Conservation (phyloP, 257 asterid species). For the Solanum pimpinellifolium region DNA sequence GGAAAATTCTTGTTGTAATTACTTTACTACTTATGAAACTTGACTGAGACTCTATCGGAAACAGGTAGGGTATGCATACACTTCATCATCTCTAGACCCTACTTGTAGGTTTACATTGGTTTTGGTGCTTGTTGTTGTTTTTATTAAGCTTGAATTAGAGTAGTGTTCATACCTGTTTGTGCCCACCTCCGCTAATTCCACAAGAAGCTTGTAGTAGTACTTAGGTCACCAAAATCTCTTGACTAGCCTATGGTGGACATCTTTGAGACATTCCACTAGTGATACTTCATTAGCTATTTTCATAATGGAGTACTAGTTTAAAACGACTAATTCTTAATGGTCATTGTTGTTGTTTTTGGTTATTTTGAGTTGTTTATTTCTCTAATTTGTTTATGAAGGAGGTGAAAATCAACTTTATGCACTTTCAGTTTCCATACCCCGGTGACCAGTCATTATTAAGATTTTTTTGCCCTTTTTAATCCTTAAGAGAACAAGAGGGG, state of each 20-base stretch:
- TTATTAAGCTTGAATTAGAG: not conserved
- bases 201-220: not conserved
- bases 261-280: not conserved
- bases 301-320: not conserved
- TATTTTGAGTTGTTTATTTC: not conserved
- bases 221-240: not conserved
- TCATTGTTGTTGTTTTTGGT: not conserved
- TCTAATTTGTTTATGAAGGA: not conserved
- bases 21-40: not conserved
- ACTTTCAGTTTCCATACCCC: not conserved
- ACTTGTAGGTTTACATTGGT: not conserved
- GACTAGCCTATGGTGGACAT: not conserved
- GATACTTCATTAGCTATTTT: not conserved
- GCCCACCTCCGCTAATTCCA: not conserved
- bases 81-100: accelerated
- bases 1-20: not conserved
- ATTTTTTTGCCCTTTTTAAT: not conserved
- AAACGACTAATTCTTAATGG: not conserved
- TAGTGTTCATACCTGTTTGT: not conserved
- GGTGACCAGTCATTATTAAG: not conserved
- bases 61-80: not conserved
- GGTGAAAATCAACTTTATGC: not conserved
- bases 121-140: not conserved
- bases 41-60: not conserved
- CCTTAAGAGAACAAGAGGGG: not conserved